Evolutionary conservation across 768 basidiomycete species (phyloP), one percentile per base, ranked within the genome.

Genomic region (Cystofilobasidium macerans): DNA sequence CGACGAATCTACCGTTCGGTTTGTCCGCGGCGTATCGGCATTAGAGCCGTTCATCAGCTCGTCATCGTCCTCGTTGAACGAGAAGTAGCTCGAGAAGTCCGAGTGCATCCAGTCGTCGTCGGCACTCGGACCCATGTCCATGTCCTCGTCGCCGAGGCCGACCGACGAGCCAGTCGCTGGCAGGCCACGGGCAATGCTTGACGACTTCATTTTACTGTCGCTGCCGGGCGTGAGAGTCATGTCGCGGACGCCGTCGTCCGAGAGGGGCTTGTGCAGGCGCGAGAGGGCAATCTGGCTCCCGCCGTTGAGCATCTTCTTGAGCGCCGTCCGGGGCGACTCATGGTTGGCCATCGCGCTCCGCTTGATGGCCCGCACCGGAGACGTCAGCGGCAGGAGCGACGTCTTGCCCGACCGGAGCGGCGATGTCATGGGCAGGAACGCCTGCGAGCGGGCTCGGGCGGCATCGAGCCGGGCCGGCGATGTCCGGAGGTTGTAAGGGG

Each of bases 221-320:
- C n/a, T 36, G 32, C 54, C 42, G 26, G 56, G 35, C 22, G 56
- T 32, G 26, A 38, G 43, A n/a, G 53, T 32, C n/a, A 35, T 24
- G n/a, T 43, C 54, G 35, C 57, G 32, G 16, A 28, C 42, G 43
- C 57, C 64, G 43, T 65, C 64, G 28, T 65, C 64, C 64, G 64
- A 65, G 16, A 65, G 57, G n/a, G 57, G 64, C 33, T 57, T 57
- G 30, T 65, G 56, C 56, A 65, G 58, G 4, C 64, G 57, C 32
- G 54, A 56, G 42, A 65, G 57, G 20, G 56, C 32, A 18, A 58
- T 57, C 42, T 59, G 54, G 22, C 64, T 56, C 20, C 57, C 57
- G 18, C 56, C 64, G 16, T 54, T 57, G 48, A 65, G 64, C 64
- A 65, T 65, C 57, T 57, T 47, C 45, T 65, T 65, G 32, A 65